A percentile compares a stretch with the other conserved stretches of the same genome.
phyloP scores from a whole-genome alignment of 441 rosid species.

The Cnidoscolus chayamansa region DNA sequence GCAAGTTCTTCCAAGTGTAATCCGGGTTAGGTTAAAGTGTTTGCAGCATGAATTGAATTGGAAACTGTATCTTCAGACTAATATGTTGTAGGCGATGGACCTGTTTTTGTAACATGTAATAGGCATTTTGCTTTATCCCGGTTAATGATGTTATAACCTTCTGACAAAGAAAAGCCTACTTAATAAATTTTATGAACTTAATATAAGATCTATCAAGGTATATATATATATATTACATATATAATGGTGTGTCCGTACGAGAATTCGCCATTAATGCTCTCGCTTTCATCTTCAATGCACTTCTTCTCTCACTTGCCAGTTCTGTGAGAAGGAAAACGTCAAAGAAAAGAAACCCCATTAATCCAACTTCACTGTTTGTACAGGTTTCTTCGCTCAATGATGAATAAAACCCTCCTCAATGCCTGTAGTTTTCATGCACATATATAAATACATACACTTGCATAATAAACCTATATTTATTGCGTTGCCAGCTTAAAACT shows the following conservation, averaged over 20 bases:
- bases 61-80: too few species aligned
- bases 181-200: too few species aligned
- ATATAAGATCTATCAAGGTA: too few species aligned
- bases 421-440: constrained; percentile 33
- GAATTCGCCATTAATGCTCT: constrained; percentile 46
- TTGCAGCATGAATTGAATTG: too few species aligned
- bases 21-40: too few species aligned
- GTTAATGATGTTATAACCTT: too few species aligned
- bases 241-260: constrained; percentile 29
- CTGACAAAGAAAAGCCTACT: too few species aligned
- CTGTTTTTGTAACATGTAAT: too few species aligned
- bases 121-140: too few species aligned
- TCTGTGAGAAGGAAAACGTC: constrained; percentile 31
- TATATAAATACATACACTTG: not conserved
- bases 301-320: constrained; percentile 18
- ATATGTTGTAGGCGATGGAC: too few species aligned
- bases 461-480: constrained; percentile 19
- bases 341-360: constrained; percentile 28
- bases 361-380: constrained; percentile 30
- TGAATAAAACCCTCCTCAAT: constrained; percentile 17
- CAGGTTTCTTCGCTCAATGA: constrained; percentile 21
- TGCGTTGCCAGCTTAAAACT: constrained; percentile 57
- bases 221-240: constrained; percentile 9
- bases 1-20: too few species aligned
- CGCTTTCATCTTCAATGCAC: constrained; percentile 31